Percentiles rank a stretch among this genome's conserved stretches.
Conservation (phyloP, 2,329 filamentous ascomycete species). For the Alternaria sp. region DNA sequence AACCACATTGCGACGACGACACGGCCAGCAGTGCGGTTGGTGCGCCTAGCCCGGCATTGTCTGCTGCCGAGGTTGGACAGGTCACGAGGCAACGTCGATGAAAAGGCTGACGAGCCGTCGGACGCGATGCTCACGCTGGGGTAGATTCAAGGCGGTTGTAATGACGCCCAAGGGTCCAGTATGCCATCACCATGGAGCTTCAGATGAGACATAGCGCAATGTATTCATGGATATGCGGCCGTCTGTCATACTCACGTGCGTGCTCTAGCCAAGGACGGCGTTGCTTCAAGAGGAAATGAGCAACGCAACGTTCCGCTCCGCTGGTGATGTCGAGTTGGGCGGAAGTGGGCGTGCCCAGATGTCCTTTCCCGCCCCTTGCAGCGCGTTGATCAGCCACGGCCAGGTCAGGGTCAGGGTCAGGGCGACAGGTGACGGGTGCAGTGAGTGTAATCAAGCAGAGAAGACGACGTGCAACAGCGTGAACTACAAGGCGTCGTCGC, state of each 20-base stretch:
- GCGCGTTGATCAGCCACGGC: constrained; percentile 2
- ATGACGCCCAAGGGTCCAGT: constrained; percentile 12
- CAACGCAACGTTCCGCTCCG: constrained; percentile 10
- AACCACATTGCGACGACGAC: not conserved
- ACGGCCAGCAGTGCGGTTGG: constrained; percentile 6
- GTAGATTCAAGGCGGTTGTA: constrained; percentile 10
- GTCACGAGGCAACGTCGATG: constrained; percentile 7
- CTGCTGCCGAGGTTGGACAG: not conserved
- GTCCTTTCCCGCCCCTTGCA: constrained; percentile 24
- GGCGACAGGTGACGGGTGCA: not conserved
- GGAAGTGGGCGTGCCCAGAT: constrained; percentile 17
- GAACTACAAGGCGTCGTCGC: not conserved
- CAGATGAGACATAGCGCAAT: constrained; percentile 3
- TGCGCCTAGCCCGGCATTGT: constrained; percentile 1
- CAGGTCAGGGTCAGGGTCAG: not conserved
- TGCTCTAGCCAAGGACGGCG: not conserved
- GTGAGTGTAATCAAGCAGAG: not conserved
- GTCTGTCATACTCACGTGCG: not conserved
- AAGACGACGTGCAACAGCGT: not conserved
- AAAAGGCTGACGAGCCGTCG: not conserved
- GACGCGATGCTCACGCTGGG: constrained; percentile 8
- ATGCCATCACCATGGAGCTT: constrained; percentile 1
- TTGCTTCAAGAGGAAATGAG: not conserved
- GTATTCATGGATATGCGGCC: constrained; percentile 1
- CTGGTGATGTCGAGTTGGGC: constrained; percentile 1